Evolutionary conservation across 2,329 filamentous ascomycete genomes (phyloP), one percentile per base, ranked within the genome.

Genomic region (Aspergillus quadricinctus): DNA sequence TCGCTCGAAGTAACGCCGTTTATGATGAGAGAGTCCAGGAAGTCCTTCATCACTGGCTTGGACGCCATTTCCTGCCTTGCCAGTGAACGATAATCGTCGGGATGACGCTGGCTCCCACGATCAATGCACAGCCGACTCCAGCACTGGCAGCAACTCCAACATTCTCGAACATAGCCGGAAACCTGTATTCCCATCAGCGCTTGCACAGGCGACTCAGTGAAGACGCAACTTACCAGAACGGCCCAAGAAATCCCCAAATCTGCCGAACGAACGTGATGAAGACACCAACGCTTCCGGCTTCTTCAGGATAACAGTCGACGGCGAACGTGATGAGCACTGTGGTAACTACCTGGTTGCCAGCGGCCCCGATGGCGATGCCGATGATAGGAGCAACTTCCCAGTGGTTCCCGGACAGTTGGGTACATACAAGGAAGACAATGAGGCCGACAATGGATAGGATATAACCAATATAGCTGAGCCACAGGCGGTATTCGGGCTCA

Each of bases 281-380:
- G 0, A 86, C 83, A 17, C 84, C 84, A n/a, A 87, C 76, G 52
- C 78, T 80, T 2, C 78, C 80, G 1, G 82, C 77, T 54, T 86
- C 79, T 40, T 81, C 73, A 0, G 75, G 77, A 62, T 83, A 81
- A 62, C 81, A 83, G 64, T 87, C 84, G 3, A 87, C 78, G 0
- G 83, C 80, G 65, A 72, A 87, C 0, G 84, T 87, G 53, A 85
- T 80, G 56, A 85, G 68, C 1, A 86, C 80, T 0, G 84, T 87
- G 2, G 84, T 86, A 25, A 87, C 77, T 29, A 87, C 79, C 67
- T 87, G 84, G 60, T 85, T 86, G 1, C 84, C 84, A 3, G 75
- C 80, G 0, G 78, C 79, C 0, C 75, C 76, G 56, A 83, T 78
- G 3, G 76, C 83, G 9, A 77, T 78, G 8, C 84, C 84, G 10